phyloP scores from a whole-genome alignment of 371 early-diverging fungal genomes.

The Choanephora cucurbitarum region DNA sequence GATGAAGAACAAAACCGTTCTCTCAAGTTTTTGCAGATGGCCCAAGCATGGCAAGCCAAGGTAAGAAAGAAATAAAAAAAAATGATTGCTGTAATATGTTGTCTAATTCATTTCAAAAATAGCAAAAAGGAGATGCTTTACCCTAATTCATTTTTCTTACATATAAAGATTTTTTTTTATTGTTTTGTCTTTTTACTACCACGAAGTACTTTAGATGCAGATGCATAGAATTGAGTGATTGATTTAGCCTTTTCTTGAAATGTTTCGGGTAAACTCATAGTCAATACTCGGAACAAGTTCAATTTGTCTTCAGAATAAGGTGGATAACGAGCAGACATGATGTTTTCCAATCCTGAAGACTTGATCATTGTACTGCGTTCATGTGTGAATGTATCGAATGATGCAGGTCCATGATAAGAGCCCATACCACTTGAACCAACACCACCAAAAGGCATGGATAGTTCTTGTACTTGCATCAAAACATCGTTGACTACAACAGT shows the following conservation, averaged over 20 bases:
- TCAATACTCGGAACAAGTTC: conserved; percentile 24
- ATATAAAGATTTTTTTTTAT: no score
- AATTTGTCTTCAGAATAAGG: conserved; percentile 44
- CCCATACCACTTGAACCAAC: conserved; percentile 87
- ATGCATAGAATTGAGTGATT: background rate
- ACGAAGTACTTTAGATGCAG: no score
- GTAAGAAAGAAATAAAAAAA: conserved; percentile 21
- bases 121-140: background rate
- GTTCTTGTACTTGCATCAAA: conserved; percentile 54
- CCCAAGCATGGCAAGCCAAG: conserved; percentile 84
- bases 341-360: conserved; percentile 46
- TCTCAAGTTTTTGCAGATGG: conserved; percentile 88
- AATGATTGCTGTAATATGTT: background rate
- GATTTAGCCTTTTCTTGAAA: conserved; percentile 15
- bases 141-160: no score
- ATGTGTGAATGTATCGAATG: conserved; percentile 78
- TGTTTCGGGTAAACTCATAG: conserved; percentile 20
- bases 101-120: background rate
- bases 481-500: conserved; percentile 73
- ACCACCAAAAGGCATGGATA: conserved; percentile 83
- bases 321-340: conserved; percentile 53
- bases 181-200: no score
- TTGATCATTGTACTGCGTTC: conserved; percentile 59
- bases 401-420: conserved; percentile 75
- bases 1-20: conserved; percentile 81